phyloP scores from a whole-genome alignment of 2,329 filamentous ascomycete species.

The Colletotrichum sp. region DNA sequence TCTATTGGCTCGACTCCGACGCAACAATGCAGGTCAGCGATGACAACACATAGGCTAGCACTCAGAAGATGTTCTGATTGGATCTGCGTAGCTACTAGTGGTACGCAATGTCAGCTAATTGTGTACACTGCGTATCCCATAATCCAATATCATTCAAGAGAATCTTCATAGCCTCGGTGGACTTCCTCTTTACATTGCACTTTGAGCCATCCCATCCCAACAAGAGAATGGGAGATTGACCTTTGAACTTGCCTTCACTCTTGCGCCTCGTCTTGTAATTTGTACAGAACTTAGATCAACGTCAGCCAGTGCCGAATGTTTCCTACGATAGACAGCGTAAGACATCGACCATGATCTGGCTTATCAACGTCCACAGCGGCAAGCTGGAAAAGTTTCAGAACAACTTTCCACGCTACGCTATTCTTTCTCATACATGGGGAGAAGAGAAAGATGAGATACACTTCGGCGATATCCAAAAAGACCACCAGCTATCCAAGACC shows the following conservation, averaged over 20 bases:
- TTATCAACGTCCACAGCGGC: neutral
- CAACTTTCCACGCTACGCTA: accelerated
- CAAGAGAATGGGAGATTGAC: neutral
- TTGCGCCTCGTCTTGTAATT: no score
- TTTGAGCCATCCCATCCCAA: neutral
- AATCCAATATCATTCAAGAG: neutral
- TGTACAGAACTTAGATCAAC: no score
- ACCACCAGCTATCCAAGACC: neutral
- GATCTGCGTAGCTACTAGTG: no score
- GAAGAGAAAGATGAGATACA: neutral
- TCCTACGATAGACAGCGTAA: neutral
- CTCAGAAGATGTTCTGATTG: neutral
- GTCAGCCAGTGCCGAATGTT: accelerated
- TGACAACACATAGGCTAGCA: no score
- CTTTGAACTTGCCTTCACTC: neutral
- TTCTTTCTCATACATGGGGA: neutral
- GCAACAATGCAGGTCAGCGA: no score
- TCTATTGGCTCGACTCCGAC: no score
- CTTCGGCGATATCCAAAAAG: neutral
- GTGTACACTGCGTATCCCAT: neutral
- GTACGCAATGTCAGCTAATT: neutral
- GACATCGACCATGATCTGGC: neutral
- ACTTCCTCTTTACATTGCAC: neutral
- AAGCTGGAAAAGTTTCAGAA: neutral
- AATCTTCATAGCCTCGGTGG: no score